Evolutionary conservation across 2,329 filamentous ascomycete species (phyloP), one percentile per base, ranked within the genome.

Genomic region (Exutisphaerella laricina): DNA sequence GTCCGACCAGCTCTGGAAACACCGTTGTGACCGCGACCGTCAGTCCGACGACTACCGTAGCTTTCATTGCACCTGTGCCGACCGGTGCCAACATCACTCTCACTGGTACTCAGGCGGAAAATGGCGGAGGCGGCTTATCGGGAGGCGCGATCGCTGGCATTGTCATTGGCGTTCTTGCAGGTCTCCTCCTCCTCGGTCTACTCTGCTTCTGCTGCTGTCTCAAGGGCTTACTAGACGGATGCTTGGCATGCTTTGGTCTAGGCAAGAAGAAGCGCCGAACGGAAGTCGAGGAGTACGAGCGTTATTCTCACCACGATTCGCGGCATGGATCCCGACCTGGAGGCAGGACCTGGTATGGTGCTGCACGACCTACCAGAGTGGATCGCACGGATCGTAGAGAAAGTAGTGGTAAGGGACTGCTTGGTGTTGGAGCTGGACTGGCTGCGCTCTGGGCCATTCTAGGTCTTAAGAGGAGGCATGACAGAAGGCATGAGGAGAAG

Each of bases 91-190:
- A 69, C 65, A 57, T 65, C 28, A 68, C 62, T 12, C 62, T 68
- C 23, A 64, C 62, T 2, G 59, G 63, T 17, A 57, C 61, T 10
- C 48, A 59, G 18, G 34, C 47, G 8, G 42, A 28, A 33, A 54
- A 55, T 21, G 55, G 52, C 8, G 57, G 62, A 41, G 61, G 64
- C 21, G 62, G 65, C 14, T 73, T 89, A 41, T 85, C 80, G 56
- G 76, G 73, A 31, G 85, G 84, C 39, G 85, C 83, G 46, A 89
- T 89, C 56, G 85, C 85, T 12, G 85, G 85, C 47, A 89, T 89
- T 57, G 85, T 89, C 52, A 81, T 89, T 43, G 85, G 85, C 49
- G 76, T 79, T 8, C 71, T 89, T 36, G 74, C 75, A 10, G 85
- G 82, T 49, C 71, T 88, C 25, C 65, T 74, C 29, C 70, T 89